Base-by-base conservation (phyloP, 108 stramenopile species). In the Epipyxis sp. region DNA sequence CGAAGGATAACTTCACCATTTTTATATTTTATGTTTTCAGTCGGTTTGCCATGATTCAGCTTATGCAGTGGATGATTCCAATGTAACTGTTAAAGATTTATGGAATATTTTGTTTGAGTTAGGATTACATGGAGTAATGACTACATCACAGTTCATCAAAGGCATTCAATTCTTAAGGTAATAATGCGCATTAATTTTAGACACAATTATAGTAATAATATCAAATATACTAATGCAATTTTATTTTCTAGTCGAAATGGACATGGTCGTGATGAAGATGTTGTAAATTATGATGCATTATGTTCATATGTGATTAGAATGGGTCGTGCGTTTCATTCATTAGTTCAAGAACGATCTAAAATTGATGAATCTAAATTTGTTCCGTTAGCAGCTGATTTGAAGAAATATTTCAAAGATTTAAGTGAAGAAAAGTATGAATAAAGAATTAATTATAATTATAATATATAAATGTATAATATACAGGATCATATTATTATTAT, bases 31-130 rank as follows among this genome's bases (percentile, higher is more conserved):
- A n/a, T n/a, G n/a, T n/a, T n/a, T n/a, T n/a, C n/a, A n/a, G n/a
- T 27, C 27, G 27, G 40, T 74, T 37, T 74, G 71, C 71, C 3
- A 42, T 43, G 71, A 32, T 42, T 27, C 41, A 74, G 50, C 40
- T 74, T 13, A 37, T 32, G 3, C 46, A 74, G 50, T 43, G n/a
- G n/a, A 74, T 32, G 6, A 46, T 37, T 39, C 46, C 27, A 6
- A 34, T 54, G 50, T 74, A 10, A 42, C 71, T 27, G 50, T 54
- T 10, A 74, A 74, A 37, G 71, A 74, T 39, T 39, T 74, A 27
- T 74, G 71, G 71, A 74, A 46, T 32, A 39, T 74, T 39, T 57
- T 74, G 25, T 74, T 37, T 27, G 71, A 74, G 34, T 57, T 74
- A 10, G 42, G 42, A 3, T 27, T 74, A 34, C 44, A 34, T 16